Percentiles rank a stretch among this genome's conserved stretches.
phyloP scores from a whole-genome alignment of 2,329 filamentous ascomycete genomes.

The Diaporthe sp. region DNA sequence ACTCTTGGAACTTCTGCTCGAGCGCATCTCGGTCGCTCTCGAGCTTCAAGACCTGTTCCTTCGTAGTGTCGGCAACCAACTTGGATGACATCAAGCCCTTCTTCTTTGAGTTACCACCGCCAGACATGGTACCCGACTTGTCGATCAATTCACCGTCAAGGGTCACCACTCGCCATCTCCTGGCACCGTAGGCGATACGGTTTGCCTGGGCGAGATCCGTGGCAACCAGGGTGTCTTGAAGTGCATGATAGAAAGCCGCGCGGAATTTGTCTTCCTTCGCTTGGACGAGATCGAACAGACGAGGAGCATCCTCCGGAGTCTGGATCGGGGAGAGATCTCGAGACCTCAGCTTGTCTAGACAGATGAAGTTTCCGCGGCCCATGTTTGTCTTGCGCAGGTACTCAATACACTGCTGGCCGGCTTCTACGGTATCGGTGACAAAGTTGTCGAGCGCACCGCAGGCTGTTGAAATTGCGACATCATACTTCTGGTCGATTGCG shows the following conservation, averaged over 20 bases:
- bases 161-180: slow-evolving; percentile 96
- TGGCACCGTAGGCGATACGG: slow-evolving; percentile 93
- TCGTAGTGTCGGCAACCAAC: slow-evolving; percentile 86
- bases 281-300: slow-evolving; percentile 92
- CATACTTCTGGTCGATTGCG: slow-evolving; percentile 92
- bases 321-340: slow-evolving; percentile 84
- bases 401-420: slow-evolving; percentile 97
- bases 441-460: slow-evolving; percentile 94
- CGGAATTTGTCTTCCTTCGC: slow-evolving; percentile 89
- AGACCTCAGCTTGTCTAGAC: slow-evolving; percentile 86
- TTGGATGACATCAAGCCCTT: slow-evolving; percentile 98
- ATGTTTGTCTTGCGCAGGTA: slow-evolving; percentile 98
- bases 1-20: slow-evolving; percentile 85
- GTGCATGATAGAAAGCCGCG: slow-evolving; percentile 93
- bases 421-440: slow-evolving; percentile 95
- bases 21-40: slow-evolving; percentile 88
- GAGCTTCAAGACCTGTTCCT: slow-evolving; percentile 89
- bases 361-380: slow-evolving; percentile 96
- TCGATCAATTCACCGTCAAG: slow-evolving; percentile 96
- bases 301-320: slow-evolving; percentile 92
- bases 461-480: slow-evolving; percentile 97
- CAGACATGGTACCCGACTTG: slow-evolving; percentile 98
- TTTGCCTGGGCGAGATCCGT: slow-evolving; percentile 95
- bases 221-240: slow-evolving; percentile 95
- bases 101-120: slow-evolving; percentile 91